A percentile compares a stretch with the other conserved stretches of the same genome.
Conservation (phyloP, 805 yeast species). For the Lipomyces yamadae region DNA sequence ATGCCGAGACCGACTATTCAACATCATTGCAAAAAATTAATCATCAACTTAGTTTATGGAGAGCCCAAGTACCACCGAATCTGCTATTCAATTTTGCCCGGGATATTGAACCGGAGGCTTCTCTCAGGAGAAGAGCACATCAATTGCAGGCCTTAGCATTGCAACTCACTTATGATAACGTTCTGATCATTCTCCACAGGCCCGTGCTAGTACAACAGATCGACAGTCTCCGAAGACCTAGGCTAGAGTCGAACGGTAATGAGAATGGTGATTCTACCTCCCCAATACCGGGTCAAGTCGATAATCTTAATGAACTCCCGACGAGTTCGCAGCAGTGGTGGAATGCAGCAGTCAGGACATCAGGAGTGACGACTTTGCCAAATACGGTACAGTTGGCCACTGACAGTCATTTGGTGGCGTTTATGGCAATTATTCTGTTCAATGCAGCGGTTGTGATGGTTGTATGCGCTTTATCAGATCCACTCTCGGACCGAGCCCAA, state of each 20-base stretch:
- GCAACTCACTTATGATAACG: conserved; percentile 26
- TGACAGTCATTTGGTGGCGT: conserved; percentile 6
- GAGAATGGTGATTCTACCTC: neutral
- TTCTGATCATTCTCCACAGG: conserved; percentile 28
- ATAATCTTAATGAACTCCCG: neutral
- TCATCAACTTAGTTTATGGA: neutral
- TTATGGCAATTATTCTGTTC: conserved; percentile 1
- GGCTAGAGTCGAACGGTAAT: neutral
- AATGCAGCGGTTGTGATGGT: conserved; percentile 5
- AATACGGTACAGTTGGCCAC: neutral
- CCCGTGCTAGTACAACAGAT: conserved; percentile 23
- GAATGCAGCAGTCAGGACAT: conserved; percentile 5
- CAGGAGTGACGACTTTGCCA: neutral
- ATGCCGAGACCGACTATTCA: neutral
- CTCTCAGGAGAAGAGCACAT: neutral
- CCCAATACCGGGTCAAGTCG: neutral
- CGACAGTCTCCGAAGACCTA: neutral
- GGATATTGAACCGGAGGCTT: neutral
- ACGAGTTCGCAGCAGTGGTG: conserved; percentile 8
- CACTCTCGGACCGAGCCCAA: neutral
- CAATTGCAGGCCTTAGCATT: conserved; percentile 25
- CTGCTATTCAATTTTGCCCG: conserved; percentile 1
- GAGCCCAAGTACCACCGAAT: neutral
- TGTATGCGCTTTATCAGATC: conserved; percentile 3
- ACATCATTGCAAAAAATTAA: neutral